Conservation (phyloP, 768 basidiomycete species). For the Lepiota brunneoincarnata region DNA sequence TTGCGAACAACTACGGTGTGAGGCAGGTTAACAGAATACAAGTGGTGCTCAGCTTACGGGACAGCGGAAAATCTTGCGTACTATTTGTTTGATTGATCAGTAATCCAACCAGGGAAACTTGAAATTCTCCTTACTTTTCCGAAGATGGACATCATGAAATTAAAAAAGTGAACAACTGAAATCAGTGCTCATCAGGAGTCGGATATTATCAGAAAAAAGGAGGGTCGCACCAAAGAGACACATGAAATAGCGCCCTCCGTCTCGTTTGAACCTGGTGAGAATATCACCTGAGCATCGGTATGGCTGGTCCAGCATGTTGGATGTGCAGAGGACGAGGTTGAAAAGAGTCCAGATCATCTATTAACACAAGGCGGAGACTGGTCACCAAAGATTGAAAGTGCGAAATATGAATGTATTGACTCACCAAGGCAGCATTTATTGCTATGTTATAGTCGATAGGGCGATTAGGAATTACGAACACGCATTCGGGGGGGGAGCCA, state of each 20-base stretch:
- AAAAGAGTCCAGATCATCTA: background rate
- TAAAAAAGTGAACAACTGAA: background rate
- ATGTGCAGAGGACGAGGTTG: too few species aligned
- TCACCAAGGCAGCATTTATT: too few species aligned
- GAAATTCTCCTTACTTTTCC: background rate
- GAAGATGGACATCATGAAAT: background rate
- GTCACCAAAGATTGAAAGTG: background rate
- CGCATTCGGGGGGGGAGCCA: background rate
- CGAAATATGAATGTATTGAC: background rate
- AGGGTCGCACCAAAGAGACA: background rate
- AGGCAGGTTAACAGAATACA: too few species aligned
- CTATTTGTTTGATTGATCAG: background rate
- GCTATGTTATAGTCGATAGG: background rate
- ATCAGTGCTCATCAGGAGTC: background rate
- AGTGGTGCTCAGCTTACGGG: background rate
- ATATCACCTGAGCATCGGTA: background rate
- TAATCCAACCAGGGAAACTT: background rate
- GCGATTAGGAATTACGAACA: background rate
- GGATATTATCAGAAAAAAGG: background rate
- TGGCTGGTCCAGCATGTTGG: background rate
- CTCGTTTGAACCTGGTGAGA: background rate
- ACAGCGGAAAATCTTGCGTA: background rate
- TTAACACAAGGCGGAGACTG: background rate
- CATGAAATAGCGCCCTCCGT: conserved; percentile 1
- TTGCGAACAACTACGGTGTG: too few species aligned